Conservation (phyloP, 2,329 filamentous ascomycete species). For the Mycosphaerella arachidis region DNA sequence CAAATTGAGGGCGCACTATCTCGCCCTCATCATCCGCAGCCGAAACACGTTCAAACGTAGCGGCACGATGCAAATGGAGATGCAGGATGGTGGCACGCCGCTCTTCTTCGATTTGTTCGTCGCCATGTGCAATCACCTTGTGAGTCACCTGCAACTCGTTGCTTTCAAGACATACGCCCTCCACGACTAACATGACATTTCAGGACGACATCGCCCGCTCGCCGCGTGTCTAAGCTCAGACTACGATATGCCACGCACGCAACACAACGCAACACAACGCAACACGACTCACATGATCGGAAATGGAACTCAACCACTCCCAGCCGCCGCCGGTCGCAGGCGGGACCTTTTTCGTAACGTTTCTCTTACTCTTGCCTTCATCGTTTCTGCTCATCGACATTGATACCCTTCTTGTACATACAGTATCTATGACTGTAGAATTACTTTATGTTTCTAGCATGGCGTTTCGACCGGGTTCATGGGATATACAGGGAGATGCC, state of each 20-base stretch:
- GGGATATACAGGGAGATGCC: background rate
- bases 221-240: slow-evolving; percentile 16
- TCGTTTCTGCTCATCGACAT: slow-evolving; percentile 4
- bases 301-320: slow-evolving; percentile 11
- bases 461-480: slow-evolving; percentile 10
- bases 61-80: slow-evolving; percentile 92
- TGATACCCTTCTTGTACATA: slow-evolving; percentile 22
- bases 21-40: slow-evolving; percentile 85
- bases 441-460: slow-evolving; percentile 10
- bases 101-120: slow-evolving; percentile 94
- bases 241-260: slow-evolving; percentile 4
- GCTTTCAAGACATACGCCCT: background rate
- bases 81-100: slow-evolving; percentile 73
- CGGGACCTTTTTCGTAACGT: slow-evolving; percentile 11
- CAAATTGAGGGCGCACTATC: slow-evolving; percentile 85
- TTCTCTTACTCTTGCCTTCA: background rate
- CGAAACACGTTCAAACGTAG: slow-evolving; percentile 86
- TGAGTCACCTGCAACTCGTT: slow-evolving; percentile 39
- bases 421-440: background rate
- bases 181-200: background rate
- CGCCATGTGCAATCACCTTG: slow-evolving; percentile 85
- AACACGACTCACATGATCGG: background rate
- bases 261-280: background rate
- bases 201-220: slow-evolving; percentile 29
- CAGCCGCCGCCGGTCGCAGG: slow-evolving; percentile 12